Evolutionary conservation across 2,329 filamentous ascomycete species (phyloP), one percentile per base, ranked within the genome.

Genomic region (Mycosphaerella sp.): DNA sequence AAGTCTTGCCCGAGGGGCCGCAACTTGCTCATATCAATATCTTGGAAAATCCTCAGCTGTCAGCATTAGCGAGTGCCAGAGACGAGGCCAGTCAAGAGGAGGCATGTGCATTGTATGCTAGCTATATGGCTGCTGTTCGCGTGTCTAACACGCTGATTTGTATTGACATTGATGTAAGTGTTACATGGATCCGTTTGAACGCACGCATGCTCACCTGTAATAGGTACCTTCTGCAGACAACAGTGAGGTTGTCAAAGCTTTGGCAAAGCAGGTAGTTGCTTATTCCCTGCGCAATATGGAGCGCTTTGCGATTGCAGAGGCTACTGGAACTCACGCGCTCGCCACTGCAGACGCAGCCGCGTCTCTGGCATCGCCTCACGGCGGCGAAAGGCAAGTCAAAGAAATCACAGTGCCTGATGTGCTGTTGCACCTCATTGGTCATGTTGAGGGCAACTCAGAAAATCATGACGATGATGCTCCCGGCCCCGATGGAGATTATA

Each of bases 241-340:
- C n/a, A 88, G 86, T 49, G 93, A 96, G 66, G 81, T 96, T 18
- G 87, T 96, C 62, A 94, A 89, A 69, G 90, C 89, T 2, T 77
- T 96, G 60, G 90, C 89, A 0, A 94, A 91, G 64, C 90, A 95
- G 68, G 86, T 95, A n/a, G 85, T 96, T 39, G 91, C 89, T 0
- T 96, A 96, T 68, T 95, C 87, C 56, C 77, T 98, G 55, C 82
- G 87, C 51, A 98, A 98, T 62, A 85, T 98, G 75, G 89, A 95
- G 67, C 80, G 79, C 8, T 79, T 86, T 13, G 83, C 87, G 9
- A 81, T 89, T 52, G 76, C 79, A 8, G 83, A 85, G 50, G 77
- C 81, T 52, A 72, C 72, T 56, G 64, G 64, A 14, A 50, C 44
- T 41, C 18, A 48, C 6, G 39, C 50, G 9, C 21, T 50, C 6